Percentiles rank a stretch among this genome's conserved stretches.
phyloP scores from a whole-genome alignment of 768 basidiomycete genomes.

The Mycena indigotica region DNA sequence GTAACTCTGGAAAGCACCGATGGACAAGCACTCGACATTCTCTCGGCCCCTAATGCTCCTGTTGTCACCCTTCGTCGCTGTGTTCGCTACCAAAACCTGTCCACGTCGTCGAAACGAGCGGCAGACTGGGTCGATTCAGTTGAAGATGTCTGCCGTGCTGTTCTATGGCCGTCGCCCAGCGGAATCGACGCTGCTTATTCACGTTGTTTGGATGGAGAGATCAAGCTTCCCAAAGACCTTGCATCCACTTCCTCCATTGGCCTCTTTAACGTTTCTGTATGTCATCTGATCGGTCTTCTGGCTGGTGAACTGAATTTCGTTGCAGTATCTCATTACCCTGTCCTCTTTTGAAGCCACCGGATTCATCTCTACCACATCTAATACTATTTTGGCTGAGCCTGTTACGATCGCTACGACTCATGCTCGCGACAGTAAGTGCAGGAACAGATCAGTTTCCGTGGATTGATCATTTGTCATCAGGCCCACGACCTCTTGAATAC shows the following conservation, averaged over 20 bases:
- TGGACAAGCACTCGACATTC: conserved; percentile 39
- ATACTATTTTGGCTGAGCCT: conserved; percentile 47
- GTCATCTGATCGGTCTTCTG: conserved; percentile 19
- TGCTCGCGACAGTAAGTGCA: conserved; percentile 35
- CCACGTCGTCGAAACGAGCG: conserved; percentile 36
- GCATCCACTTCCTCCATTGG: conserved; percentile 52
- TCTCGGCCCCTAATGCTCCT: conserved; percentile 45
- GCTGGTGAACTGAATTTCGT: conserved; percentile 7
- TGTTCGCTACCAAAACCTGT: conserved; percentile 34
- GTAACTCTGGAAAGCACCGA: conserved; percentile 45
- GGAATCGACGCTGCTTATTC: conserved; percentile 27
- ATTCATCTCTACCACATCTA: conserved; percentile 37
- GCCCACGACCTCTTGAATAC: conserved; percentile 51
- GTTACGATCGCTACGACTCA: conserved; percentile 57
- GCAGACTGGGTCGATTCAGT: conserved; percentile 49
- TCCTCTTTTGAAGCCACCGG: conserved; percentile 45
- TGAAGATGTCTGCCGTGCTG: conserved; percentile 46
- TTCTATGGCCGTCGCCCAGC: conserved; percentile 50
- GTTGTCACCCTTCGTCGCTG: conserved; percentile 32
- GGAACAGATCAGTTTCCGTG: not conserved
- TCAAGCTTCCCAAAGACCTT: conserved; percentile 52
- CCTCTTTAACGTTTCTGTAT: conserved; percentile 53
- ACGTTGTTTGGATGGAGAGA: conserved; percentile 55
- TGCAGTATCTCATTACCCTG: conserved; percentile 50
- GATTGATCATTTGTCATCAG: conserved; percentile 22